Base-by-base conservation (phyloP, 164 flowering plant genomes). In the Euptelea pleiosperma region DNA sequence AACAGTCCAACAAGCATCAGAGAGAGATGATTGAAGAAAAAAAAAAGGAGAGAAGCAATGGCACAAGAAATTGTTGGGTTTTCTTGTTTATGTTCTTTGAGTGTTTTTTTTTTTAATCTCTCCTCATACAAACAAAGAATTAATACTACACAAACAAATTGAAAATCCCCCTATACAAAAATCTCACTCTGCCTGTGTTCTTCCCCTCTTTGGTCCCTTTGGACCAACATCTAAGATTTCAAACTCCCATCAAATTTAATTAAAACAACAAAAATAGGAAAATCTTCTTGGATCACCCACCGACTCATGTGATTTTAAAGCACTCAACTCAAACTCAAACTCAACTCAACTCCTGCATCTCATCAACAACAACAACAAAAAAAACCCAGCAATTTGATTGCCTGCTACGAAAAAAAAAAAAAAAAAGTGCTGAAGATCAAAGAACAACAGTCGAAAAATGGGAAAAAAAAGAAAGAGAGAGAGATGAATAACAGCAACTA, bases 161-260 rank as follows among this genome's bases (percentile, higher is more conserved):
- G n/a, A n/a, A n/a, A n/a, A n/a, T n/a, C n/a, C n/a, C 68, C 30
- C 64, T 66, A 52, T 66, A 66, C 69, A 66, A 58, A n/a, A n/a
- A n/a, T n/a, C n/a, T 43, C 45, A 41, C 6, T 57, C 51, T 57
- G 39, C 4, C 47, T 55, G 34, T 24, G n/a, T n/a, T n/a, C n/a
- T n/a, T n/a, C n/a, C n/a, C n/a, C 57, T 16, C 44, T 26, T 36
- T 30, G 44, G 43, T 37, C n/a, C 63, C 64, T 52, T 66, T 59
- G 55, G 69, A 49, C 55, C 69, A 66, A 52, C 42, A 58, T 18
- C 21, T 51, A 35, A 33, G 45, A 15, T 15, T 25, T 35, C 45
- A 43, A 29, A 42, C 37, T 31, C 37, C 45, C 44, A 29, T 22
- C 1, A 15, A 39, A 35, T 6, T 16, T 15, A 48, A 18, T 22